These are phyloP conservation scores for Xylaria sp. DNA, from an alignment of 2,329 filamentous ascomycete genomes.

Conservation along the genomic window DNA sequence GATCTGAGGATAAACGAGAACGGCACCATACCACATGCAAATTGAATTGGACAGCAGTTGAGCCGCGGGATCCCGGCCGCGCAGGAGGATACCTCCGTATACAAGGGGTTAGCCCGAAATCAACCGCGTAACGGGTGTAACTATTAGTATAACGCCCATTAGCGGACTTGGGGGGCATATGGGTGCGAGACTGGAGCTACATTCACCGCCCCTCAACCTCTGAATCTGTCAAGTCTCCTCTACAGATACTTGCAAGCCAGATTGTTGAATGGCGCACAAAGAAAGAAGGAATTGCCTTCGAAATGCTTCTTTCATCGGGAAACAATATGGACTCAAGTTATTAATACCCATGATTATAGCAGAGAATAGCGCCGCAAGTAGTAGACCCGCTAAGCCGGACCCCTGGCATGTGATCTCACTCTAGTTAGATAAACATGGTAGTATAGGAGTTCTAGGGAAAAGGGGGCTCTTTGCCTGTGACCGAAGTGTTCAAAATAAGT, in stretches of 20 bases:
- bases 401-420: slow-evolving; percentile 10
- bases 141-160: not conserved
- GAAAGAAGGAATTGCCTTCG: not conserved
- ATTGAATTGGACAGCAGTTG: slow-evolving; percentile 8
- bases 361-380: slow-evolving; percentile 1
- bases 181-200: not conserved
- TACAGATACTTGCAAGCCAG: not conserved
- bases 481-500: not conserved
- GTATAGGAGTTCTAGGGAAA: not conserved
- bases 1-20: slow-evolving; percentile 1
- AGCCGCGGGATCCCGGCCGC: slow-evolving; percentile 23
- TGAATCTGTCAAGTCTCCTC: not conserved
- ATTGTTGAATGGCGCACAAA: not conserved
- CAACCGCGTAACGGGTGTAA: slow-evolving; percentile 9
- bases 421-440: not conserved
- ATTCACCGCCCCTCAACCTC: slow-evolving; percentile 22
- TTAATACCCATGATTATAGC: not conserved
- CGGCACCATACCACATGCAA: slow-evolving; percentile 23
- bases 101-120: slow-evolving; percentile 15
- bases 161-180: not conserved
- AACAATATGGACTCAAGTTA: not conserved
- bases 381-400: slow-evolving; percentile 4
- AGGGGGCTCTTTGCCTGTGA: not conserved
- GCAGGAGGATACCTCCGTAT: slow-evolving; percentile 12
- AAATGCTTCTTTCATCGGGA: not conserved